phyloP scores from a whole-genome alignment of 1,139 yeast genomes.

The Geotrichum klebahnii region DNA sequence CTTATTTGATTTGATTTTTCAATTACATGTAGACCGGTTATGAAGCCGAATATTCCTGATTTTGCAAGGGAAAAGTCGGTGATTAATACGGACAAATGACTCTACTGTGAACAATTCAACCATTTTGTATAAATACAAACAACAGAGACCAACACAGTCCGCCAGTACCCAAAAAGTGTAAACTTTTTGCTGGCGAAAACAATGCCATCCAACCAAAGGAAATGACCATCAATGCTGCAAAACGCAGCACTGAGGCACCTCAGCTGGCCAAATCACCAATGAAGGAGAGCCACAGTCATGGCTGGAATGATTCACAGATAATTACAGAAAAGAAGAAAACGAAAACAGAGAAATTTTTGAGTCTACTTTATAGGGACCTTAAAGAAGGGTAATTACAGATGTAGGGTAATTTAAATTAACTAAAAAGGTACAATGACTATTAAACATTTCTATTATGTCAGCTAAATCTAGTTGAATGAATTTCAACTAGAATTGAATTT shows the following conservation, averaged over 20 bases:
- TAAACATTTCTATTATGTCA: too few relatives aligned
- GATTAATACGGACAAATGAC: constrained; percentile 17
- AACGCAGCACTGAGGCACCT: constrained; percentile 1
- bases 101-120: constrained; percentile 9
- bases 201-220: constrained; percentile 2
- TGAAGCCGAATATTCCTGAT: constrained; percentile 18
- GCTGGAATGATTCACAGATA: constrained; percentile 11
- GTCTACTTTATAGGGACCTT: too few relatives aligned
- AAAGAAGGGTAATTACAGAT: too few relatives aligned
- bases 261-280: not conserved
- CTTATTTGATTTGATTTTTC: not conserved
- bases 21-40: constrained; percentile 15
- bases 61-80: constrained; percentile 12
- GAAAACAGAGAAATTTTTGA: not conserved
- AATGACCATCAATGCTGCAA: not conserved
- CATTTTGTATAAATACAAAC: not conserved
- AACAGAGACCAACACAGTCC: constrained; percentile 3
- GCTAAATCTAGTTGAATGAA: too few relatives aligned
- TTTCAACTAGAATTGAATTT: too few relatives aligned
- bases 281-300: constrained; percentile 2
- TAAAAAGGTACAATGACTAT: too few relatives aligned
- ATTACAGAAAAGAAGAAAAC: constrained; percentile 5
- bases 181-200: not conserved
- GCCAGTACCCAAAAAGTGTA: constrained; percentile 1
- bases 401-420: too few relatives aligned